phyloP scores from a whole-genome alignment of 768 basidiomycete genomes.

The Coprinellus aureogranulatus region DNA sequence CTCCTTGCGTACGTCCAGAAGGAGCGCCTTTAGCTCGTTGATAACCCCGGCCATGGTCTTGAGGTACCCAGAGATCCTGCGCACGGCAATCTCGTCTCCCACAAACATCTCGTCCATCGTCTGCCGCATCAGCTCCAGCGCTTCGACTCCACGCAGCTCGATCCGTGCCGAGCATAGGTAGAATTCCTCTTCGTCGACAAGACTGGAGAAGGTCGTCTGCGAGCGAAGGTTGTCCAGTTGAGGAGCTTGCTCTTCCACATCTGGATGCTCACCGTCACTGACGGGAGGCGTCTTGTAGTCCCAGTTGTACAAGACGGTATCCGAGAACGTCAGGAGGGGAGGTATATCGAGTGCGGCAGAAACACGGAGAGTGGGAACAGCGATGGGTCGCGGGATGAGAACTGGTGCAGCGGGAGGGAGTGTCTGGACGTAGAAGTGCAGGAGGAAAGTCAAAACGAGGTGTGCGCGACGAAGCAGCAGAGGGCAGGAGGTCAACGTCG shows the following conservation, averaged over 20 bases:
- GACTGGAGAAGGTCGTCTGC: conserved; percentile 74
- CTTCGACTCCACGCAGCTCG: conserved; percentile 84
- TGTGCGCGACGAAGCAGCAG: conserved; percentile 71
- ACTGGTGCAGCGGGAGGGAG: conserved; percentile 49
- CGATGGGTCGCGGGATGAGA: conserved; percentile 69
- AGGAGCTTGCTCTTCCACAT: conserved; percentile 31
- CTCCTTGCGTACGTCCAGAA: conserved; percentile 65
- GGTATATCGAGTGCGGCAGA: conserved; percentile 75
- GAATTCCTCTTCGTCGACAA: conserved; percentile 84
- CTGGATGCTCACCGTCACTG: conserved; percentile 4
- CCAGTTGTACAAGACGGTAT: conserved; percentile 93
- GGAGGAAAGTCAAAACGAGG: conserved; percentile 69
- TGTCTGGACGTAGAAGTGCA: conserved; percentile 80
- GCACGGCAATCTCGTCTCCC: conserved; percentile 62
- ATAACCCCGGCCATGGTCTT: conserved; percentile 61
- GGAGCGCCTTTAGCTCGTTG: conserved; percentile 59
- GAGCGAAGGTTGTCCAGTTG: conserved; percentile 60
- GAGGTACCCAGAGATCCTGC: conserved; percentile 69
- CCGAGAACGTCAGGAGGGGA: conserved; percentile 88
- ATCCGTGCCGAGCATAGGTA: conserved; percentile 87
- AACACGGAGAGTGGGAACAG: conserved; percentile 75
- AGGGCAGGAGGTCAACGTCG: conserved; percentile 49
- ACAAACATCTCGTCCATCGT: conserved; percentile 92
- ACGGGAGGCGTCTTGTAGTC: conserved; percentile 32
- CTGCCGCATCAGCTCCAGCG: conserved; percentile 80